phyloP scores from a whole-genome alignment of 164 flowering plant species.

The Aristolochia californica region DNA sequence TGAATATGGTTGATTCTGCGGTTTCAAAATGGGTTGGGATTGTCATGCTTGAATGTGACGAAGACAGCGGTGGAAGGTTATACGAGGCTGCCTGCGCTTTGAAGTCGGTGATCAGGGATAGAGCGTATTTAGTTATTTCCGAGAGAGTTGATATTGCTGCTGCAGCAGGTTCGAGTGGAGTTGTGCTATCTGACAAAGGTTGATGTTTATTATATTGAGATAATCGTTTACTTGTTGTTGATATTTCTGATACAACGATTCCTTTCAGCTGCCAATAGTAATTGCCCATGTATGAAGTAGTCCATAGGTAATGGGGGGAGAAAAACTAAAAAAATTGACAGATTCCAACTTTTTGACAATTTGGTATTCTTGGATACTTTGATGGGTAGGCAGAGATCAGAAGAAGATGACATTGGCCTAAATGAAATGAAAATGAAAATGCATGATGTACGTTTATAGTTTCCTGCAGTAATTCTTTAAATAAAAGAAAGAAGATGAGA shows the following conservation, averaged over 20 bases:
- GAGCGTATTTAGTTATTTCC: constrained; percentile 60
- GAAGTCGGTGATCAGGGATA: constrained; percentile 64
- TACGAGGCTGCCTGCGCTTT: constrained; percentile 80
- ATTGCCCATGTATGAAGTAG: too few species aligned
- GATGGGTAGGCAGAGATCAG: too few species aligned
- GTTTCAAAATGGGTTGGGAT: constrained; percentile 56
- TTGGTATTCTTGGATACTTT: too few species aligned
- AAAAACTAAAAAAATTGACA: too few species aligned
- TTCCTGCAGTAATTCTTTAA: too few species aligned
- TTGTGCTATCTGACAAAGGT: constrained; percentile 93
- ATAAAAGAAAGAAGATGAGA: too few species aligned
- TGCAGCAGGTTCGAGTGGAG: constrained; percentile 85
- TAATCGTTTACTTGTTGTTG: background rate
- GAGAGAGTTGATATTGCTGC: constrained; percentile 93
- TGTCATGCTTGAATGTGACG: constrained; percentile 51
- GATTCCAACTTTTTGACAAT: too few species aligned
- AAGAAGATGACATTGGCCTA: too few species aligned
- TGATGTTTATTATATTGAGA: background rate
- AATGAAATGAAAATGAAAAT: too few species aligned
- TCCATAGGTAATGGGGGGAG: too few species aligned
- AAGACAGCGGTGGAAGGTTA: constrained; percentile 41
- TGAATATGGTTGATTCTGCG: constrained; percentile 49
- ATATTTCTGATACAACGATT: background rate
- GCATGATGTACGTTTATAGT: too few species aligned
- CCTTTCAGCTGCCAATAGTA: background rate